Percentiles rank a stretch among this genome's conserved stretches.
These are phyloP conservation scores for Medicago truncatula DNA, from an alignment of 306 rosid species.

Conservation along the genomic window MtrunA17r5.0-ANR NC_053047.1:23890501-23891000, in stretches of 20 bases:
- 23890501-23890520: too few species aligned
- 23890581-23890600: too few species aligned
- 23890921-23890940: constrained; percentile 74
- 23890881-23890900: constrained; percentile 84
- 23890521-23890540: too few species aligned
- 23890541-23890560: too few species aligned
- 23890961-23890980: constrained; percentile 59
- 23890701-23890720: neutral
- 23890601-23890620: too few species aligned
- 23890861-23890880: constrained; percentile 67
- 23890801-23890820: constrained; percentile 67
- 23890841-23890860: constrained; percentile 86
- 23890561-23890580: too few species aligned
- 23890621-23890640: too few species aligned
- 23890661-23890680: too few species aligned
- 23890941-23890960: constrained; percentile 77
- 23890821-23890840: constrained; percentile 60
- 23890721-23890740: constrained; percentile 3
- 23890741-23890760: constrained; percentile 74
- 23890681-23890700: too few species aligned
- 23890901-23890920: constrained; percentile 73
- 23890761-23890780: constrained; percentile 90
- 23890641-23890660: too few species aligned
- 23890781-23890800: constrained; percentile 72
- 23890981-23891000: too few species aligned